Evolutionary conservation across 108 stramenopile species (phyloP).

Genomic region (Cylindrotheca fusiformis): DNA sequence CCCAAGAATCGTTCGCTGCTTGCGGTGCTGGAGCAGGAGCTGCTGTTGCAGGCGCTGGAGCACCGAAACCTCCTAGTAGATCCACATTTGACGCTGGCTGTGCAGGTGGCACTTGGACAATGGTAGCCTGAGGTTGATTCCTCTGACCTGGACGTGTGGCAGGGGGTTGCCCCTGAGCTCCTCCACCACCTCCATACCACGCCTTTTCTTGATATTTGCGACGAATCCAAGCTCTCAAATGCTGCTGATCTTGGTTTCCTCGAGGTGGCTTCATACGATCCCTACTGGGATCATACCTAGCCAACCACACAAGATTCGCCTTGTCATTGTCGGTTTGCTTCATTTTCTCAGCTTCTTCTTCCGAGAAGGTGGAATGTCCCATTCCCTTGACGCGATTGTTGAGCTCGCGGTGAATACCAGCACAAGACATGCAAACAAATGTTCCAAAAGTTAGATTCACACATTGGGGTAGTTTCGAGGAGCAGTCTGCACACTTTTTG

Average conservation of each 20-base stretch:
- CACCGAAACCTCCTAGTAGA: conserved; percentile 46
- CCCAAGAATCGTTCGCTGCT: conserved; percentile 50
- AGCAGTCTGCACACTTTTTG: conserved; percentile 80
- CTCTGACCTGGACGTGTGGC: neutral
- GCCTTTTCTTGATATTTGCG: conserved; percentile 68
- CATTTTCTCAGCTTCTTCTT: conserved; percentile 57
- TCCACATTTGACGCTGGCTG: conserved; percentile 24
- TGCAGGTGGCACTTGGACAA: conserved; percentile 35
- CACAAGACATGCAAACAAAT: conserved; percentile 77
- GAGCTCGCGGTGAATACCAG: conserved; percentile 81
- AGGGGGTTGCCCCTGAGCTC: neutral
- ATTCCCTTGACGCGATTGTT: conserved; percentile 77
- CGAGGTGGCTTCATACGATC: conserved; percentile 55
- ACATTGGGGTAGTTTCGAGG: conserved; percentile 66
- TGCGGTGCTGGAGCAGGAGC: too few species aligned
- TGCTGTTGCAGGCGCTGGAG: conserved; percentile 35
- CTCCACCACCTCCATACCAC: conserved; percentile 42
- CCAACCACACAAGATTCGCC: conserved; percentile 66
- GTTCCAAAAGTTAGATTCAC: conserved; percentile 74
- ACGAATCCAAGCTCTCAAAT: conserved; percentile 69
- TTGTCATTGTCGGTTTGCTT: conserved; percentile 59
- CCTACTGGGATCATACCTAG: conserved; percentile 42
- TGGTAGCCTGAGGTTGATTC: conserved; percentile 27
- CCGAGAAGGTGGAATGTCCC: conserved; percentile 74
- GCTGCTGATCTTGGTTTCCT: conserved; percentile 59